phyloP scores from a whole-genome alignment of 345 rosid species.

The Carallia brachiata region DNA sequence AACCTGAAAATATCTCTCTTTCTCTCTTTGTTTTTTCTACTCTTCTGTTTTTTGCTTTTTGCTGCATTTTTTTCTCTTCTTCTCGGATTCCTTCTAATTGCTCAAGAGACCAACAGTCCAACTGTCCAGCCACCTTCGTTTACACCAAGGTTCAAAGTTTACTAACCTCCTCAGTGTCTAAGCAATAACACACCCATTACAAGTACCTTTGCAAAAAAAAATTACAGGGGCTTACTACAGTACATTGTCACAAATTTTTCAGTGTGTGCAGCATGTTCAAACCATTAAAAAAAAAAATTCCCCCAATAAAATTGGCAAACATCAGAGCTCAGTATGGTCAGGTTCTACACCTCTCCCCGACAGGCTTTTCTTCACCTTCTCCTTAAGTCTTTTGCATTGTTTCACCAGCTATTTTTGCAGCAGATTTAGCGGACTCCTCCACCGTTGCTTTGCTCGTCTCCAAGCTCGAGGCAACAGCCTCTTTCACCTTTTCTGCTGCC shows the following conservation, averaged over 20 bases:
- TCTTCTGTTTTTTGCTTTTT: too few relatives aligned
- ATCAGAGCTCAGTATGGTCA: constrained; percentile 9
- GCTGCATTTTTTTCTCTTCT: too few relatives aligned
- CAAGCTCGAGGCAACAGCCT: constrained; percentile 19
- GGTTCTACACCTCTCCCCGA: not conserved
- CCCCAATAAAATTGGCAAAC: not conserved
- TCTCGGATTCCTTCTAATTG: too few relatives aligned
- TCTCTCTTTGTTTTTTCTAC: too few relatives aligned
- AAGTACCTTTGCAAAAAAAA: not conserved
- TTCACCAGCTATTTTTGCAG: constrained; percentile 9
- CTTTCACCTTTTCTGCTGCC: constrained; percentile 14
- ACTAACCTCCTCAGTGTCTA: too few relatives aligned
- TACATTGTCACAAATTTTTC: too few relatives aligned
- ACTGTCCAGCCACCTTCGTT: too few relatives aligned
- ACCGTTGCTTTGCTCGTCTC: constrained; percentile 19
- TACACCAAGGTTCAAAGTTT: too few relatives aligned
- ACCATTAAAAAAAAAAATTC: not conserved
- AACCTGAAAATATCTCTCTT: too few relatives aligned
- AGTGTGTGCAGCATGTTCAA: too few relatives aligned
- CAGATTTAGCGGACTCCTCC: constrained; percentile 17
- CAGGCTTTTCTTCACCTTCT: constrained; percentile 11
- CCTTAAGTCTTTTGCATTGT: constrained; percentile 3
- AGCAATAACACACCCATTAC: not conserved
- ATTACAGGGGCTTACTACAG: too few relatives aligned
- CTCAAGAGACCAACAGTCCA: too few relatives aligned